Conservation (phyloP, 306 rosid species). For the Sicyos edulis region DNA sequence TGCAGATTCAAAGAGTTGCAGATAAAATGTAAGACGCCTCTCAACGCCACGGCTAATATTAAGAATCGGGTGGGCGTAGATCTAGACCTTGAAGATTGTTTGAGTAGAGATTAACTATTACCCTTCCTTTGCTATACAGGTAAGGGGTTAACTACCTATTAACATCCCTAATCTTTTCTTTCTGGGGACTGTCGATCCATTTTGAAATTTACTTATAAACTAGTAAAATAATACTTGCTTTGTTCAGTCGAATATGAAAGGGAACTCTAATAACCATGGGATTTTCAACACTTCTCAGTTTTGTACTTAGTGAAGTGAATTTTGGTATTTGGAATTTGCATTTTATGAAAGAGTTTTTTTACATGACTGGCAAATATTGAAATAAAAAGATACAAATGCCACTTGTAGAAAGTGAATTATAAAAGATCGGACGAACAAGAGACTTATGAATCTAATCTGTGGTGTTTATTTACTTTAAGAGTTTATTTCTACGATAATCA, state of each 20-base stretch:
- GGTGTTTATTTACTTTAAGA: no score
- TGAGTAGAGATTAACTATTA: constrained; percentile 14
- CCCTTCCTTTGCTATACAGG: not conserved
- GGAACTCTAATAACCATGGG: not conserved
- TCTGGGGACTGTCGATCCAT: not conserved
- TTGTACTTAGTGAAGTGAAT: not conserved
- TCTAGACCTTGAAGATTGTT: constrained; percentile 54
- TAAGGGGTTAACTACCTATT: constrained; percentile 9
- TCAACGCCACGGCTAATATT: constrained; percentile 45
- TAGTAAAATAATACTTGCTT: not conserved
- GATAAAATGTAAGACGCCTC: constrained; percentile 37
- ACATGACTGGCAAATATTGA: no score
- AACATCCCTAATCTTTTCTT: constrained; percentile 12
- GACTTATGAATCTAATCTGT: no score
- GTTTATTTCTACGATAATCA: no score
- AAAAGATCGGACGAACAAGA: no score
- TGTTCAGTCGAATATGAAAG: constrained; percentile 7
- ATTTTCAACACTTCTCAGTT: not conserved
- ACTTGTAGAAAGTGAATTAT: no score
- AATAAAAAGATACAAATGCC: no score
- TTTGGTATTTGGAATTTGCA: no score
- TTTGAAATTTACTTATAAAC: constrained; percentile 2
- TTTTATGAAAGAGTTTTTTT: no score
- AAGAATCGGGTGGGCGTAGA: constrained; percentile 57
- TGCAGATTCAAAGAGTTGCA: constrained; percentile 55